phyloP scores from a whole-genome alignment of 2,329 filamentous ascomycete species.

The Penicillium freii region DNA sequence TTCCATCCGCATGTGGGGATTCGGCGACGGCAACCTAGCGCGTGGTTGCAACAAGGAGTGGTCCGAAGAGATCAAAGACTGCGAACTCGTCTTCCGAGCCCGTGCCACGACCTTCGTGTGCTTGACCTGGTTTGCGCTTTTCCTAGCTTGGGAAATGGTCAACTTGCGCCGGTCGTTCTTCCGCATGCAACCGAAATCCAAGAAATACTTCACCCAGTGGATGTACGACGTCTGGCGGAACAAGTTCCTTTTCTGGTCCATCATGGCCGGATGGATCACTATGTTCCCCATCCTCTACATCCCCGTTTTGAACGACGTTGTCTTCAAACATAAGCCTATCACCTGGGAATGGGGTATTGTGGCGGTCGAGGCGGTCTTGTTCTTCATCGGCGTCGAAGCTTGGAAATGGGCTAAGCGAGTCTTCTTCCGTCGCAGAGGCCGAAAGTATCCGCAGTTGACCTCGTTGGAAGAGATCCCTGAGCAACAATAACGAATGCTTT shows the following conservation, averaged over 20 bases:
- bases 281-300: conserved; percentile 63
- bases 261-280: conserved; percentile 53
- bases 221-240: conserved; percentile 66
- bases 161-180: conserved; percentile 70
- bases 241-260: conserved; percentile 67
- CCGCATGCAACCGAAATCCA: conserved; percentile 60
- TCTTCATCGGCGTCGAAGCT: no score
- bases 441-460: not conserved
- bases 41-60: conserved; percentile 57
- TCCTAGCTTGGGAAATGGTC: conserved; percentile 73
- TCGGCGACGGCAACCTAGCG: conserved; percentile 57
- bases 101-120: conserved; percentile 69
- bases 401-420: no score
- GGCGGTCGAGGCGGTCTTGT: no score
- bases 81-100: conserved; percentile 64
- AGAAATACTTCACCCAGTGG: conserved; percentile 63
- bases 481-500: conserved; percentile 20
- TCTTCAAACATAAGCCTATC: conserved; percentile 38
- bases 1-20: conserved; percentile 60
- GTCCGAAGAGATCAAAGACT: conserved; percentile 45
- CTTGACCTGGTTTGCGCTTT: conserved; percentile 72
- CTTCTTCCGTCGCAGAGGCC: no score
- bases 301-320: conserved; percentile 60
- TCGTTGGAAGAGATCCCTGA: no score
- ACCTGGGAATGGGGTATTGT: no score